phyloP scores from a whole-genome alignment of 2,329 filamentous ascomycete genomes.

The Penicillium sp. region DNA sequence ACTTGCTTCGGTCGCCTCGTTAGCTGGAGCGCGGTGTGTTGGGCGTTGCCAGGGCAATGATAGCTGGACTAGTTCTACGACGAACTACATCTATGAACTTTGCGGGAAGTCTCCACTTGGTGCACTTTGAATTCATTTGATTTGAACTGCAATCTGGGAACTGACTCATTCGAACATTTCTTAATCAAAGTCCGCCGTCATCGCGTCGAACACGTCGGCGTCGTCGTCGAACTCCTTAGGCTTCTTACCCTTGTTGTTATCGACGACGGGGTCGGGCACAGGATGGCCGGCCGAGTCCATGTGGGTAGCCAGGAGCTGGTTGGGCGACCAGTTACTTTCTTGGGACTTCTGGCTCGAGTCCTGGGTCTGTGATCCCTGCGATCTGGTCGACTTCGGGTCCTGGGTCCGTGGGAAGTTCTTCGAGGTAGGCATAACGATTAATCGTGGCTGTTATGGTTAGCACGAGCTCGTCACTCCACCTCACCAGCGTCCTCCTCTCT shows the following conservation, averaged over 20 bases:
- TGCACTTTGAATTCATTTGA: background rate
- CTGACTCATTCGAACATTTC: background rate
- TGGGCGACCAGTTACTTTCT: constrained; percentile 24
- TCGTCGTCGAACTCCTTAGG: constrained; percentile 14
- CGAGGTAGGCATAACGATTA: constrained; percentile 28
- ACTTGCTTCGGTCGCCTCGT: constrained; percentile 1
- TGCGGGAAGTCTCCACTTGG: background rate
- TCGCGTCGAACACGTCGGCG: constrained; percentile 32
- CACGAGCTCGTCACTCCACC: background rate
- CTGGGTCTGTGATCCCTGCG: constrained; percentile 7
- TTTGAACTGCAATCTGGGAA: background rate
- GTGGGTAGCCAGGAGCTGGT: constrained; percentile 30
- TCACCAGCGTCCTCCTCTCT: background rate
- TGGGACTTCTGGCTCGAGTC: constrained; percentile 4
- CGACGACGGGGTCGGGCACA: constrained; percentile 27
- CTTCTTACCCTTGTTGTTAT: constrained; percentile 22
- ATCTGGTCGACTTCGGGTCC: constrained; percentile 20
- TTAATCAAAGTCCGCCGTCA: constrained; percentile 32
- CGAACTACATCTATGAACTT: background rate
- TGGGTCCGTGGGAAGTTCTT: constrained; percentile 29
- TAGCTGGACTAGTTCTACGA: background rate
- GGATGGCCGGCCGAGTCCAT: constrained; percentile 35
- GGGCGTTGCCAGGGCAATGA: constrained; percentile 7
- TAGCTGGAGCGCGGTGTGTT: background rate
- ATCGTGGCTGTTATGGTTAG: background rate